Percentiles rank a stretch among this genome's conserved stretches.
Conservation (phyloP, 306 rosid genomes). For the Cucumis cinereus region DNA sequence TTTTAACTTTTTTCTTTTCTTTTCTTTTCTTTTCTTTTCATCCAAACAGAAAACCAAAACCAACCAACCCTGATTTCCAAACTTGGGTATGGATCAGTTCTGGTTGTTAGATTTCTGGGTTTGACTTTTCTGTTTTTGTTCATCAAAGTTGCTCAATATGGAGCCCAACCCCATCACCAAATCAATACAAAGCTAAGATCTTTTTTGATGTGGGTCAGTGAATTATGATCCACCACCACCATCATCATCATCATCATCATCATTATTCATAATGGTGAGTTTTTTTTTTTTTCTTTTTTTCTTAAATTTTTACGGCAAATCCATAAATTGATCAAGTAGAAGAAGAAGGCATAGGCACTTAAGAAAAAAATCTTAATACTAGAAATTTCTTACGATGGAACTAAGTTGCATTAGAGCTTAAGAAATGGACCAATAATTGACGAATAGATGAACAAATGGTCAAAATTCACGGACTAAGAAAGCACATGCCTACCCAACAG, state of each 20-base stretch:
- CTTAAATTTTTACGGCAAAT: neutral
- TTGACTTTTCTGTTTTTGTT: neutral
- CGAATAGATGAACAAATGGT: neutral
- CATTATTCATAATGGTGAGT: neutral
- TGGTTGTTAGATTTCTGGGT: neutral
- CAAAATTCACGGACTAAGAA: slow-evolving; percentile 6
- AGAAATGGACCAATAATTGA: slow-evolving; percentile 5
- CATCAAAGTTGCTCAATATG: neutral
- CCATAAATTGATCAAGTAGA: neutral
- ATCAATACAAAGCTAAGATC: neutral
- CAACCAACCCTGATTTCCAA: neutral
- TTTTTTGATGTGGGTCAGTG: neutral
- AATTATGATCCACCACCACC: neutral
- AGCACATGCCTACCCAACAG: slow-evolving; percentile 1
- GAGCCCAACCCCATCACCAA: neutral
- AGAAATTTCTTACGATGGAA: too few species aligned
- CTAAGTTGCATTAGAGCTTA: neutral
- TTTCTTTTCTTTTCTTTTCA: slow-evolving; percentile 3
- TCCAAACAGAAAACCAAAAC: neutral
- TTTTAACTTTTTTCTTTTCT: neutral
- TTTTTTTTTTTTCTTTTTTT: neutral
- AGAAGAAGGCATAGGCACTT: neutral
- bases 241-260: neutral
- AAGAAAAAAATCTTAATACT: too few species aligned
- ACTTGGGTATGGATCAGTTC: neutral